Conservation (phyloP, 2,329 filamentous ascomycete species). For the Bretziella fagacearum region DNA sequence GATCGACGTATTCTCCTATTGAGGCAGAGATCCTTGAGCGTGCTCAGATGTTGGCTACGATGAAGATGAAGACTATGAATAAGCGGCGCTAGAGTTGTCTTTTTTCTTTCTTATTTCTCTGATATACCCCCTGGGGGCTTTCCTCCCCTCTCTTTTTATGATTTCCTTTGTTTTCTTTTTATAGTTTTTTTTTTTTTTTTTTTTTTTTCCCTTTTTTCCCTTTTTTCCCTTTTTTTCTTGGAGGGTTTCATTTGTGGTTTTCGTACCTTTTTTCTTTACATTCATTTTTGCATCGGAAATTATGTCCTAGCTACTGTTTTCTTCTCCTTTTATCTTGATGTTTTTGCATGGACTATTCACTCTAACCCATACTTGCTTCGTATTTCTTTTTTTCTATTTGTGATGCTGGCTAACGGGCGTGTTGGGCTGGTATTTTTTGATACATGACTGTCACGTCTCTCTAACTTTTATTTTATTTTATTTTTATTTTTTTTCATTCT, state of each 20-base stretch:
- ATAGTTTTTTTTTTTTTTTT: background rate
- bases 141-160: background rate
- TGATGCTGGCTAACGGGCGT: background rate
- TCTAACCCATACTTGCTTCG: no score
- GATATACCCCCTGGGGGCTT: background rate
- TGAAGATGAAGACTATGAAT: constrained; percentile 9
- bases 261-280: no score
- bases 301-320: constrained; percentile 1
- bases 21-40: constrained; percentile 9
- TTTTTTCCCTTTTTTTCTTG: background rate
- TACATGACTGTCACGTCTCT: constrained; percentile 7
- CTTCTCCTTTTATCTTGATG: background rate
- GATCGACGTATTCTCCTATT: constrained; percentile 4
- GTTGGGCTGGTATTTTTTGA: background rate
- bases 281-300: background rate
- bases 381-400: no score
- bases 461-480: background rate
- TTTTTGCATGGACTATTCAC: background rate
- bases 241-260: background rate
- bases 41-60: constrained; percentile 6
- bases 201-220: constrained; percentile 1
- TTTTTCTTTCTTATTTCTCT: background rate
- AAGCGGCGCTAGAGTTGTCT: background rate
- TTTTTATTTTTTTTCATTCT: background rate
- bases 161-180: constrained; percentile 2